phyloP scores from a whole-genome alignment of 2,329 filamentous ascomycete species.

The Aspergillus novofumigatus region DNA sequence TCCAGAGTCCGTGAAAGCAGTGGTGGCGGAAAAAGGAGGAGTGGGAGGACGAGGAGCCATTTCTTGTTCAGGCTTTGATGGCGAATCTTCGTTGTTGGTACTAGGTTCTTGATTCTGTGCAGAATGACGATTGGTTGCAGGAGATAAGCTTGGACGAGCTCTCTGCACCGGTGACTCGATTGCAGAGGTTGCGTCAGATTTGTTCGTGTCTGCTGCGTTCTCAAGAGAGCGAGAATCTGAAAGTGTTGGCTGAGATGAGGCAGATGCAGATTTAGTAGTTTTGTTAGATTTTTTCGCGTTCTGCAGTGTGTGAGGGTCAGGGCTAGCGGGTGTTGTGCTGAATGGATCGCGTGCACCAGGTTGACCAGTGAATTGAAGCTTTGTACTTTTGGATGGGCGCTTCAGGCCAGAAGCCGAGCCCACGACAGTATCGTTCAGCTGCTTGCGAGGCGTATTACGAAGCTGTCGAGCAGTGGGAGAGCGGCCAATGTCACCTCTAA shows the following conservation, averaged over 20 bases:
- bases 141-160: not conserved
- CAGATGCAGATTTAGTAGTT: not conserved
- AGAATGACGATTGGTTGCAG: not conserved
- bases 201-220: not conserved
- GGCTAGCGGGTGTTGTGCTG: not conserved
- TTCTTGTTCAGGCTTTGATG: not conserved
- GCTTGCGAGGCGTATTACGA: not conserved
- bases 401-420: not conserved
- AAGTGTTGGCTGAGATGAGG: not conserved
- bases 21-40: not conserved
- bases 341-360: not conserved
- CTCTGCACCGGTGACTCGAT: not conserved
- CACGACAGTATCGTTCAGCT: not conserved
- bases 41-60: not conserved
- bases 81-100: not conserved
- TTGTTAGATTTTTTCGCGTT: not conserved
- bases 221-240: not conserved
- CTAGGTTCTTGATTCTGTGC: not conserved
- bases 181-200: not conserved
- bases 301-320: not conserved
- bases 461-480: not conserved
- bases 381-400: not conserved
- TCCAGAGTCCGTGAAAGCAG: not conserved
- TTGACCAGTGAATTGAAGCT: not conserved
- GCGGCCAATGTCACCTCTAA: not conserved